These are phyloP conservation scores for Oleoguttula mirabilis DNA, from an alignment of 495 filamentous ascomycete genomes.

Conservation along the genomic window DNA sequence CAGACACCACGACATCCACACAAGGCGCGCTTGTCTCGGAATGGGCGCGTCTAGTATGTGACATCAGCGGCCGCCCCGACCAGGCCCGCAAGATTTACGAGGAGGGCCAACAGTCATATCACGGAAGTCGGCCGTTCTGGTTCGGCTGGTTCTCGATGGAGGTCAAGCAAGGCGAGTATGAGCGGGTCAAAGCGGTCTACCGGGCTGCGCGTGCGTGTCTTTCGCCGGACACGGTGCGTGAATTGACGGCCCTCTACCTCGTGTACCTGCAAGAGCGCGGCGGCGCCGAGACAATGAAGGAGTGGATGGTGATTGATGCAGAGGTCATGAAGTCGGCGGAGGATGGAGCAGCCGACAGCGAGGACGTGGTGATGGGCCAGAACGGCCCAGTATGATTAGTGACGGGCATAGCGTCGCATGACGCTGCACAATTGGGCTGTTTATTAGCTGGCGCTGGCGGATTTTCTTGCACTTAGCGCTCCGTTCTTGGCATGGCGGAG, in stretches of 20 bases:
- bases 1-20: constrained; percentile 58
- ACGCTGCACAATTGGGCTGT: too few relatives aligned
- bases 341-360: too few relatives aligned
- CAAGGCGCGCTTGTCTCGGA: constrained; percentile 81
- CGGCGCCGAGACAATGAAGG: constrained; percentile 69
- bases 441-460: too few relatives aligned
- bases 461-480: too few relatives aligned
- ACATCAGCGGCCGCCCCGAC: constrained; percentile 70
- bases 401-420: too few relatives aligned
- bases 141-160: constrained; percentile 81
- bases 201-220: constrained; percentile 66
- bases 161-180: constrained; percentile 64
- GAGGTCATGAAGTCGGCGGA: too few relatives aligned
- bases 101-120: constrained; percentile 72
- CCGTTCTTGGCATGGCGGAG: too few relatives aligned
- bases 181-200: constrained; percentile 68
- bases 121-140: constrained; percentile 87
- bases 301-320: constrained; percentile 71
- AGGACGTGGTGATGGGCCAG: too few relatives aligned
- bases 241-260: constrained; percentile 70
- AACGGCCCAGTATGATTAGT: too few relatives aligned
- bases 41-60: constrained; percentile 85
- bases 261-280: constrained; percentile 75
- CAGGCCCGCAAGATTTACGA: constrained; percentile 79
- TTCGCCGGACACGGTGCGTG: constrained; percentile 52